Evolutionary conservation across 805 yeast species (phyloP).

Genomic region (Maudiozyma barnettii): DNA sequence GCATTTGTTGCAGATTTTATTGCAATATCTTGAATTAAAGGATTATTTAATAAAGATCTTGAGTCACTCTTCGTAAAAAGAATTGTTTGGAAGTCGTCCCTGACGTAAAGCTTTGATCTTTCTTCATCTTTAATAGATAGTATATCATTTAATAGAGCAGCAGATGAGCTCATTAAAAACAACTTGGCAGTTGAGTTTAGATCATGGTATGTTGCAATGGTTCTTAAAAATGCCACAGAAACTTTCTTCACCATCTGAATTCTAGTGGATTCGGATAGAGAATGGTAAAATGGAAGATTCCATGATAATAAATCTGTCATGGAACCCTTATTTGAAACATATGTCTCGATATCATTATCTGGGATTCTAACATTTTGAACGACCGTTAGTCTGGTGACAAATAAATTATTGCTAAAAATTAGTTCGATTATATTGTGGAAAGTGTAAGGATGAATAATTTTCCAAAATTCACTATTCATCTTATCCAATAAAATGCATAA

Average conservation of each 20-base stretch:
- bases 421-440: conserved; percentile 51
- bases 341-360: conserved; percentile 24
- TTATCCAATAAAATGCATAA: conserved; percentile 37
- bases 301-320: conserved; percentile 44
- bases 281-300: conserved; percentile 38
- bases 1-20: conserved; percentile 27
- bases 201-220: conserved; percentile 24
- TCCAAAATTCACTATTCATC: conserved; percentile 46
- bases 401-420: conserved; percentile 46
- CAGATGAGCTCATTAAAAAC: conserved; percentile 30
- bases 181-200: conserved; percentile 24
- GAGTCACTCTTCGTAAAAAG: conserved; percentile 41
- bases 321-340: conserved; percentile 21
- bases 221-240: conserved; percentile 39
- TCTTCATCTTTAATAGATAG: conserved; percentile 23
- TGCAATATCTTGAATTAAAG: conserved; percentile 26
- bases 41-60: conserved; percentile 36
- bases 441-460: conserved; percentile 41
- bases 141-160: conserved; percentile 27
- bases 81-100: conserved; percentile 29
- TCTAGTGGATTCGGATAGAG: conserved; percentile 40
- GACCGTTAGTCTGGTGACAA: conserved; percentile 29
- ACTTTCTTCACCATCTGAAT: conserved; percentile 45
- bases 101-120: conserved; percentile 19
- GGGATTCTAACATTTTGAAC: conserved; percentile 22